Percentiles rank a stretch among this genome's conserved stretches.
Evolutionary conservation across 225 moss, liverwort and hornwort genomes (phyloP).

Genomic region (Pseudoscleropodium purum): DNA sequence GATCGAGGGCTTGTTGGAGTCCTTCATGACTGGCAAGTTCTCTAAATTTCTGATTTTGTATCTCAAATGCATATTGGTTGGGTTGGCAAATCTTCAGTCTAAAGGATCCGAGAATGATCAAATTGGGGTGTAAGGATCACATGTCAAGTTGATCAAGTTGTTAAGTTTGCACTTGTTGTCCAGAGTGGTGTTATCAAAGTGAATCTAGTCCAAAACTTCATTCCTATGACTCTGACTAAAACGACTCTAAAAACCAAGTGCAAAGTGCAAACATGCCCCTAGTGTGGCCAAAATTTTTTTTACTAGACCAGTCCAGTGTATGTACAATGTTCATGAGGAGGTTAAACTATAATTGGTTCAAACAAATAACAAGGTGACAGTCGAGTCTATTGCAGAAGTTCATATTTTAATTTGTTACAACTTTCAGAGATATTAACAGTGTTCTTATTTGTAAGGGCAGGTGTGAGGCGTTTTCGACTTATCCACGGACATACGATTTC

Average conservation of each 20-base stretch:
- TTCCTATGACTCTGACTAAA: too few relatives aligned
- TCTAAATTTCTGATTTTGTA: not conserved
- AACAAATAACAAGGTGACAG: not conserved
- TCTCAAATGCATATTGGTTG: not conserved
- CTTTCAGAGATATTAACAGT: not conserved
- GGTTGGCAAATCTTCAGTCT: not conserved
- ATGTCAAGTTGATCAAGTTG: not conserved
- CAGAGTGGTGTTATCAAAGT: not conserved
- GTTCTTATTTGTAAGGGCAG: constrained; percentile 20
- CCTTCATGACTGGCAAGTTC: constrained; percentile 54
- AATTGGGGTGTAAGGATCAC: not conserved
- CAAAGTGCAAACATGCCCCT: not conserved
- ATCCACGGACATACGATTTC: constrained; percentile 69
- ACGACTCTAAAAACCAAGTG: not conserved
- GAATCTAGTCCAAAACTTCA: not conserved
- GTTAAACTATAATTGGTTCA: not conserved
- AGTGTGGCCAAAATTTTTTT: not conserved
- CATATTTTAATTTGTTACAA: not conserved
- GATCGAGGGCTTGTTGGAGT: constrained; percentile 62
- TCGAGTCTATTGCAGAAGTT: not conserved
- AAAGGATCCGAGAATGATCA: not conserved
- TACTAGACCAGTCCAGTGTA: not conserved
- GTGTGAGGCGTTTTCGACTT: constrained; percentile 75
- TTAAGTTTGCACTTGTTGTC: not conserved
- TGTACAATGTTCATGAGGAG: not conserved